phyloP scores from a whole-genome alignment of 257 asterid species.

The Ilex aquifolium region DNA sequence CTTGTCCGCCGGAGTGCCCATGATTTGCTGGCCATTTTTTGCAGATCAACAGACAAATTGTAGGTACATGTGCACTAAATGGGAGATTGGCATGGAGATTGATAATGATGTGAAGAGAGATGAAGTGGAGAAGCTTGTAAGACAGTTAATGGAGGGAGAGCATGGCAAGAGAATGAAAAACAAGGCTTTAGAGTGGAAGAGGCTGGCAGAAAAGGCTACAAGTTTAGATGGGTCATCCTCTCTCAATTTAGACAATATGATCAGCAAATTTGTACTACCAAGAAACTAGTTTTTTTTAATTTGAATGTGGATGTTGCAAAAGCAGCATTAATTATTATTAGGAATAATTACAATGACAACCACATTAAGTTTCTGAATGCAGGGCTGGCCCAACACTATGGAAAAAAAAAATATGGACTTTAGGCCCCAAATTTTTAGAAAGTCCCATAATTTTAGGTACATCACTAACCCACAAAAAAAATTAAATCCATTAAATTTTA shows the following conservation, averaged over 20 bases:
- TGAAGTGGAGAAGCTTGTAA: background rate
- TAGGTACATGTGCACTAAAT: background rate
- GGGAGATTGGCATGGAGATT: background rate
- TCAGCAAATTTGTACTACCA: no score
- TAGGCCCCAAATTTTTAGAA: no score
- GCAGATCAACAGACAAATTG: background rate
- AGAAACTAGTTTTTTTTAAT: no score
- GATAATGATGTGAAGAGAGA: background rate
- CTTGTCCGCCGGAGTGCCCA: background rate
- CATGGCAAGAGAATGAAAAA: background rate
- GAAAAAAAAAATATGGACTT: no score
- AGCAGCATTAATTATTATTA: no score
- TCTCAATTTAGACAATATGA: background rate
- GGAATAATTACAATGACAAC: no score
- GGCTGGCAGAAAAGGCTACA: background rate
- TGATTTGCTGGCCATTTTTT: background rate
- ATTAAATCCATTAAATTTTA: no score
- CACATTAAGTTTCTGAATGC: no score
- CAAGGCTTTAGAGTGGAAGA: background rate
- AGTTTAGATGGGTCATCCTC: background rate
- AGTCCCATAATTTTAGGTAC: no score
- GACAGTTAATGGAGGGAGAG: background rate
- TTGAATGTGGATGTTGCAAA: no score
- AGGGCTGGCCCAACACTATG: no score
- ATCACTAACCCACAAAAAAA: no score